These are phyloP conservation scores for Sideroxylon spinosum DNA, from an alignment of 179 eudicot genomes.

Conservation along the genomic window DNA sequence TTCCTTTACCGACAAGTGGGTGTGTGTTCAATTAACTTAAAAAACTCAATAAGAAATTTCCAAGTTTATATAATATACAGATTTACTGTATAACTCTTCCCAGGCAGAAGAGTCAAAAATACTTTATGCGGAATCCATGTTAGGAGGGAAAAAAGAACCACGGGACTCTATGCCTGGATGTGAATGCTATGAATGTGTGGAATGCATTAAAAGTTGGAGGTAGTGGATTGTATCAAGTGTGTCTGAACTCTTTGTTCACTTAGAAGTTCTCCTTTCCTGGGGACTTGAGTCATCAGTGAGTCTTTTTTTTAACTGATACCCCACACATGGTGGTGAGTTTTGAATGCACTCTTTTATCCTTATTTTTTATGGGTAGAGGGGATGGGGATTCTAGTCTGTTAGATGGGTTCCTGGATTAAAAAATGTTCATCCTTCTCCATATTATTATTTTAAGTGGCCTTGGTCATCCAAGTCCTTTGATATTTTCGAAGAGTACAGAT, in stretches of 20 bases:
- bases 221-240: too few relatives aligned
- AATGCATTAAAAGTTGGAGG: too few relatives aligned
- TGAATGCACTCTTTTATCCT: neutral
- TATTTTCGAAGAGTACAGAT: neutral
- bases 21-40: too few relatives aligned
- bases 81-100: neutral
- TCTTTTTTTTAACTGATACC: neutral
- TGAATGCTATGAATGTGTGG: neutral
- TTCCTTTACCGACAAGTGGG: too few relatives aligned
- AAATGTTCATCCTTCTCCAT: neutral
- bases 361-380: neutral
- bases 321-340: neutral
- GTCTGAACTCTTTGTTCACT: too few relatives aligned
- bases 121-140: neutral
- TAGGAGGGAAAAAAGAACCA: too few relatives aligned
- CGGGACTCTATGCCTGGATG: neutral
- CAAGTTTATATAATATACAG: neutral
- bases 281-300: too few relatives aligned
- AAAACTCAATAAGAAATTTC: neutral
- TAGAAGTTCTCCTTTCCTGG: neutral
- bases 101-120: neutral
- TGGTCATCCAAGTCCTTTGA: neutral
- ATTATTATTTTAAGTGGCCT: neutral
- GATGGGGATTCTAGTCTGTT: neutral
- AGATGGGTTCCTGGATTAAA: neutral